Conservation (phyloP, 768 basidiomycete species). For the Rhizopogon sp. region DNA sequence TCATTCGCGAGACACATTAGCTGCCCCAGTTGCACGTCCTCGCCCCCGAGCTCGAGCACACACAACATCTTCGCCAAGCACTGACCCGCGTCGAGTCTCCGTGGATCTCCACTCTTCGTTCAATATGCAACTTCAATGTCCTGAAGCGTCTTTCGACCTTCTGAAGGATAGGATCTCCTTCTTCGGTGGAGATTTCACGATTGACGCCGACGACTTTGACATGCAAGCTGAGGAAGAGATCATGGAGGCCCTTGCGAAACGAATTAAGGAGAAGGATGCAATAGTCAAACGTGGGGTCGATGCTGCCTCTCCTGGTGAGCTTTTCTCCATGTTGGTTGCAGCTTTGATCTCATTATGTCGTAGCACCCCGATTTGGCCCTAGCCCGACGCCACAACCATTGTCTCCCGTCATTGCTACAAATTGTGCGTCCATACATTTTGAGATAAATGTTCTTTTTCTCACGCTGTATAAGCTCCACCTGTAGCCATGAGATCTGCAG, state of each 20-base stretch:
- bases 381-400: neutral
- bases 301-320: neutral
- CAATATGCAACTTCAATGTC: conserved; percentile 27
- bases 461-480: neutral
- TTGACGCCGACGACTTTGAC: conserved; percentile 22
- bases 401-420: neutral
- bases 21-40: conserved; percentile 8
- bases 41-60: conserved; percentile 8
- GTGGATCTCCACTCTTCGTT: conserved; percentile 31
- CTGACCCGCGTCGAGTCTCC: conserved; percentile 23
- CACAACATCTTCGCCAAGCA: neutral
- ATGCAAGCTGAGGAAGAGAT: conserved; percentile 16
- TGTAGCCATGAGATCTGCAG: neutral
- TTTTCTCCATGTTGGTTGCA: neutral
- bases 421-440: neutral
- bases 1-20: neutral
- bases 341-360: neutral
- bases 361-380: neutral
- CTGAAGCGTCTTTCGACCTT: conserved; percentile 30
- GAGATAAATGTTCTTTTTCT: neutral
- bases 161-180: conserved; percentile 32
- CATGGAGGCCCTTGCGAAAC: conserved; percentile 13
- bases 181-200: conserved; percentile 24
- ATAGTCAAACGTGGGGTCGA: neutral
- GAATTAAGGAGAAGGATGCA: conserved; percentile 10